Evolutionary conservation across 2,329 filamentous ascomycete genomes (phyloP).

Genomic region (Gnomoniopsis sp.): DNA sequence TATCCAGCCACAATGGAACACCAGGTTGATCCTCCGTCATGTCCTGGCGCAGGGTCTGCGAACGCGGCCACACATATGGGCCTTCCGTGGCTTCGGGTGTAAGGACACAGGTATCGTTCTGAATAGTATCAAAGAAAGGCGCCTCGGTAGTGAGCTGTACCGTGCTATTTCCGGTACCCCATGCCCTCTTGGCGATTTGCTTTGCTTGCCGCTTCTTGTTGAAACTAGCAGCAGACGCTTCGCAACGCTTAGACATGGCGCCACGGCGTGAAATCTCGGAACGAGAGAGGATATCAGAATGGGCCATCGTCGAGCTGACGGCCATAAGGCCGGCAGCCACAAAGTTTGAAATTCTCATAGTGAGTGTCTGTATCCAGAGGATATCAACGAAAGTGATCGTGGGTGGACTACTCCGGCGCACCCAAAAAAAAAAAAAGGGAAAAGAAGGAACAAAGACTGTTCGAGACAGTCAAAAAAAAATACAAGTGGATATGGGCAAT

Average conservation of each 20-base stretch:
- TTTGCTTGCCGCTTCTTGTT: slow-evolving; percentile 13
- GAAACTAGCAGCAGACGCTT: background rate
- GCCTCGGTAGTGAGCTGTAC: slow-evolving; percentile 8
- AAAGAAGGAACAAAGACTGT: background rate
- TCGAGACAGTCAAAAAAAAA: background rate
- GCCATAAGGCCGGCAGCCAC: background rate
- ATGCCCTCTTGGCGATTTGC: background rate
- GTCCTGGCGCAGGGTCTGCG: slow-evolving; percentile 9
- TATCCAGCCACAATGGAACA: slow-evolving; percentile 8
- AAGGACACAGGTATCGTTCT: slow-evolving; percentile 14
- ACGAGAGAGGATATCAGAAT: background rate
- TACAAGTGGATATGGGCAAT: background rate
- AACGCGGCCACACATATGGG: slow-evolving; percentile 6
- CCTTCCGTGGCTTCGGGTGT: slow-evolving; percentile 9
- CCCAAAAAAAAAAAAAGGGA: background rate
- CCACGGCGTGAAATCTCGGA: slow-evolving; percentile 3
- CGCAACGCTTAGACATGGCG: slow-evolving; percentile 11
- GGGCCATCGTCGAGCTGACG: background rate
- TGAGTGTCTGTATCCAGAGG: background rate
- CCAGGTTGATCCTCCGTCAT: slow-evolving; percentile 10
- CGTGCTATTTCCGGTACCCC: slow-evolving; percentile 1
- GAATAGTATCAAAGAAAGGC: slow-evolving; percentile 11
- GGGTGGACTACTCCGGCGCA: background rate
- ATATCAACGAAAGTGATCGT: background rate
- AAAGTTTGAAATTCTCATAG: background rate